Evolutionary conservation across 805 yeast species (phyloP).

Genomic region (Saturnispora hagleri): DNA sequence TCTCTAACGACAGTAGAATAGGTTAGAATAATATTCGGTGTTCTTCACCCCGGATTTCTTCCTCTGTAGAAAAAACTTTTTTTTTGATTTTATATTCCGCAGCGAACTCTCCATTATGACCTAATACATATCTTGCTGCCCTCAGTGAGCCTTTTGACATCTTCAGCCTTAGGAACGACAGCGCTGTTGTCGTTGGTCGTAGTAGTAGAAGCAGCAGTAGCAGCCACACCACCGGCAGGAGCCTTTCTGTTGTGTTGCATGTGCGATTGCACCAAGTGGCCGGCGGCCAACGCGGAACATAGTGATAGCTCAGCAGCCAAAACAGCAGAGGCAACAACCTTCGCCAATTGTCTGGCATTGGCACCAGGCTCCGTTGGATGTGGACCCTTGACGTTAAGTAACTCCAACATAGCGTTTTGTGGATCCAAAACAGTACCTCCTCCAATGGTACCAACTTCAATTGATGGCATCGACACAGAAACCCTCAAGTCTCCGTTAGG

Average conservation of each 20-base stretch:
- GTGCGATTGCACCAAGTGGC: slow-evolving; percentile 95
- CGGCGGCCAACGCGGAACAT: slow-evolving; percentile 95
- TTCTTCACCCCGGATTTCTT: slow-evolving; percentile 1
- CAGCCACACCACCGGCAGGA: slow-evolving; percentile 23
- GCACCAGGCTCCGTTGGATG: slow-evolving; percentile 90
- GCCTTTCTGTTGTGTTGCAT: slow-evolving; percentile 81
- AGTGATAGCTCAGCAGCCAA: slow-evolving; percentile 93
- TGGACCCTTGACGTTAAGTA: slow-evolving; percentile 93
- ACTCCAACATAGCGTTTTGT: slow-evolving; percentile 91
- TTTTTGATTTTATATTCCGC: neutral
- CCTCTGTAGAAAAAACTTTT: neutral
- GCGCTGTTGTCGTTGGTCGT: slow-evolving; percentile 5
- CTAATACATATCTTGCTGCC: slow-evolving; percentile 72
- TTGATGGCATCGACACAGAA: slow-evolving; percentile 98
- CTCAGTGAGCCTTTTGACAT: slow-evolving; percentile 46
- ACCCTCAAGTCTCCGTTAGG: slow-evolving; percentile 71
- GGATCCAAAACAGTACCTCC: slow-evolving; percentile 98
- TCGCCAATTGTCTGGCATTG: slow-evolving; percentile 89
- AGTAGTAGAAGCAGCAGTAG: slow-evolving; percentile 19
- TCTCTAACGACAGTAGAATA: neutral
- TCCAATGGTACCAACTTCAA: slow-evolving; percentile 98
- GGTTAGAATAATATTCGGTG: neutral
- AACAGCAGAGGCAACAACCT: slow-evolving; percentile 87
- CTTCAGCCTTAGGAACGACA: slow-evolving; percentile 16
- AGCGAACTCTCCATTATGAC: slow-evolving; percentile 28